A percentile compares a stretch with the other conserved stretches of the same genome.
Evolutionary conservation across 176 grass and related monocot genomes (phyloP).

Genomic region (Oryza meyeriana): DNA sequence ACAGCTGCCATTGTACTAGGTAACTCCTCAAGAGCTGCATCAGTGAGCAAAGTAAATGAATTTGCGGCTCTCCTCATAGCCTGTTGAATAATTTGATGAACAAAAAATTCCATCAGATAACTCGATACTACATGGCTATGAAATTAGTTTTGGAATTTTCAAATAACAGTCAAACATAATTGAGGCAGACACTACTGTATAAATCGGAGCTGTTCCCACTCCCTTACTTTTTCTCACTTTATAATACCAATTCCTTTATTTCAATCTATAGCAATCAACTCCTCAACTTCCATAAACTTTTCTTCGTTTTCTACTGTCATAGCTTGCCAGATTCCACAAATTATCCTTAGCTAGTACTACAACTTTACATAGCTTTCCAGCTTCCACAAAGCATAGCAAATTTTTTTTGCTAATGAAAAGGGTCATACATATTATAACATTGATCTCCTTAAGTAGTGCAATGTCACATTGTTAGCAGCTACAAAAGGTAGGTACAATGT

Average conservation of each 20-base stretch:
- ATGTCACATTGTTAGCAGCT: not conserved
- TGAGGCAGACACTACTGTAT: constrained; percentile 4
- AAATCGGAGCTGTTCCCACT: not conserved
- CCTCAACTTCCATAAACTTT: too few relatives aligned
- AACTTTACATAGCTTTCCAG: not conserved
- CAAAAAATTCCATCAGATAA: not conserved
- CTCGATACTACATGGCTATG: not conserved
- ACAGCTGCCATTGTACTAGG: constrained; percentile 69
- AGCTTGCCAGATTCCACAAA: too few relatives aligned
- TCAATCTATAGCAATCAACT: not conserved
- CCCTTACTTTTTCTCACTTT: not conserved
- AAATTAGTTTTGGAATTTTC: not conserved
- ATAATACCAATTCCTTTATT: not conserved
- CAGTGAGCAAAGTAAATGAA: constrained; percentile 68
- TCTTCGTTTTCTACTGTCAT: not conserved
- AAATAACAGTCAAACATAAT: not conserved
- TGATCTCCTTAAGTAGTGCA: not conserved
- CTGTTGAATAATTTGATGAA: constrained; percentile 36
- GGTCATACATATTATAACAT: not conserved
- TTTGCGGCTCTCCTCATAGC: constrained; percentile 73
- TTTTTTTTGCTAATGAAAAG: not conserved
- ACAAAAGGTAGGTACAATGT: not conserved
- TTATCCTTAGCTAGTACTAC: not conserved
- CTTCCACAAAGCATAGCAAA: not conserved
- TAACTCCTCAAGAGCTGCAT: constrained; percentile 64